Evolutionary conservation across 768 basidiomycete species (phyloP).

Genomic region (Neoboletus subvelutipes): DNA sequence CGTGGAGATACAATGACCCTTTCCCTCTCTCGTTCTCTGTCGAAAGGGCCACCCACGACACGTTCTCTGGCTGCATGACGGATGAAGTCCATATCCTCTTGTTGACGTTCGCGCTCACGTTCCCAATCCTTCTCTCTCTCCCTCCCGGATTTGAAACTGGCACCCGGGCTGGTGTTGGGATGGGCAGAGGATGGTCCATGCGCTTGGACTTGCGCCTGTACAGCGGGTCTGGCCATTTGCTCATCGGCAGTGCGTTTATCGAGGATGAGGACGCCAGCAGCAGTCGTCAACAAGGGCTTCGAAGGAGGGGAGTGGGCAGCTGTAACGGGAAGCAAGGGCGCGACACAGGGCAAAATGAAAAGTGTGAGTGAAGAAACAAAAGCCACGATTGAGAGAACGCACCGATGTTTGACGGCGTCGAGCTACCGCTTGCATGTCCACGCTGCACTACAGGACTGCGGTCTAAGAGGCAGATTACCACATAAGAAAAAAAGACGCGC

Average conservation of each 20-base stretch:
- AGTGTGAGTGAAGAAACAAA: constrained; percentile 3
- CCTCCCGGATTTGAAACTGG: constrained; percentile 23
- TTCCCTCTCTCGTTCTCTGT: constrained; percentile 30
- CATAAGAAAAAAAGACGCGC: constrained; percentile 10
- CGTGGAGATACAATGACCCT: constrained; percentile 24
- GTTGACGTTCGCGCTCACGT: constrained; percentile 30
- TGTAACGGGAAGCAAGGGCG: neutral
- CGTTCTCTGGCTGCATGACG: constrained; percentile 29
- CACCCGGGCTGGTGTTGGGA: constrained; percentile 23
- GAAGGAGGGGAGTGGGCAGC: constrained; percentile 31
- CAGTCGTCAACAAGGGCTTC: constrained; percentile 26
- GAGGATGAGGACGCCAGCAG: constrained; percentile 28
- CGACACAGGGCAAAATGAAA: neutral
- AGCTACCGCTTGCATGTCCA: constrained; percentile 23
- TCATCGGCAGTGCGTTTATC: constrained; percentile 33
- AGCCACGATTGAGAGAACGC: constrained; percentile 4
- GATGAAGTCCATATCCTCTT: constrained; percentile 29
- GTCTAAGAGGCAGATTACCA: constrained; percentile 12
- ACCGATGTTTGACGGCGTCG: constrained; percentile 30
- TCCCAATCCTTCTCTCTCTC: constrained; percentile 32
- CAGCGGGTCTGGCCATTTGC: constrained; percentile 26
- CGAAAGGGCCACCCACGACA: constrained; percentile 16
- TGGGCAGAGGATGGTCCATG: constrained; percentile 19
- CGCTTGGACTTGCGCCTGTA: constrained; percentile 17
- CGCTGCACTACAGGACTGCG: constrained; percentile 32